These are phyloP conservation scores for Citrus mangshanensis DNA, from an alignment of 345 rosid genomes.

Conservation along the genomic window DNA sequence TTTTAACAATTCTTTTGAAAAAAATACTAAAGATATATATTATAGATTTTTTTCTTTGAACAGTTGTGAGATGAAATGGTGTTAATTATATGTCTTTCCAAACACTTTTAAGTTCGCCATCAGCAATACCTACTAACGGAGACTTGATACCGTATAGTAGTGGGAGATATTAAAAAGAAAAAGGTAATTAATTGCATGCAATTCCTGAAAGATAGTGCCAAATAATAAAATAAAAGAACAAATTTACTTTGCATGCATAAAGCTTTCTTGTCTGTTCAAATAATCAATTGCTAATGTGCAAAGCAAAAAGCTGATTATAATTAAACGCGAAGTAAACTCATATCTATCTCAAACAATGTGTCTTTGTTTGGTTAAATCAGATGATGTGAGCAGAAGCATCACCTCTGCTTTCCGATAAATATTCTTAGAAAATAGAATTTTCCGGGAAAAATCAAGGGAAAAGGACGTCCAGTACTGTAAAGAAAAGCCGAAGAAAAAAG, in stretches of 20 bases:
- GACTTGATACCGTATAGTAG: too few species aligned
- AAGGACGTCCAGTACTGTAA: background rate
- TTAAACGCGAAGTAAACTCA: background rate
- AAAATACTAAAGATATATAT: too few species aligned
- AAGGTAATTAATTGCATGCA: background rate
- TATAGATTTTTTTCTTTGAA: too few species aligned
- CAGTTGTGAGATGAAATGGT: too few species aligned
- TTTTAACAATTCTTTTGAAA: too few species aligned
- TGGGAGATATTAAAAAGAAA: background rate
- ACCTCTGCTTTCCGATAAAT: conserved; percentile 7
- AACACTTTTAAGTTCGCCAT: too few species aligned
- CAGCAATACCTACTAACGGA: too few species aligned
- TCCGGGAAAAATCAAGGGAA: background rate
- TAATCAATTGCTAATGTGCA: background rate
- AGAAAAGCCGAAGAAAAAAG: background rate
- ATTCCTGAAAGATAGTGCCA: background rate
- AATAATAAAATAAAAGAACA: background rate
- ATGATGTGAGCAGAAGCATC: conserved; percentile 18
- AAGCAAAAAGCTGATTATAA: background rate
- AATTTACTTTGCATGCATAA: conserved; percentile 1
- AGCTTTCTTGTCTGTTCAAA: conserved; percentile 5
- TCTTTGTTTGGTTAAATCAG: background rate
- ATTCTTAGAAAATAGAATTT: background rate
- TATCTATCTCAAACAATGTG: background rate
- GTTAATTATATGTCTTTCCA: too few species aligned